A percentile compares a stretch with the other conserved stretches of the same genome.
These are phyloP conservation scores for Coniochaeta sp. DNA, from an alignment of 2,329 filamentous ascomycete species.

Conservation along the genomic window DNA sequence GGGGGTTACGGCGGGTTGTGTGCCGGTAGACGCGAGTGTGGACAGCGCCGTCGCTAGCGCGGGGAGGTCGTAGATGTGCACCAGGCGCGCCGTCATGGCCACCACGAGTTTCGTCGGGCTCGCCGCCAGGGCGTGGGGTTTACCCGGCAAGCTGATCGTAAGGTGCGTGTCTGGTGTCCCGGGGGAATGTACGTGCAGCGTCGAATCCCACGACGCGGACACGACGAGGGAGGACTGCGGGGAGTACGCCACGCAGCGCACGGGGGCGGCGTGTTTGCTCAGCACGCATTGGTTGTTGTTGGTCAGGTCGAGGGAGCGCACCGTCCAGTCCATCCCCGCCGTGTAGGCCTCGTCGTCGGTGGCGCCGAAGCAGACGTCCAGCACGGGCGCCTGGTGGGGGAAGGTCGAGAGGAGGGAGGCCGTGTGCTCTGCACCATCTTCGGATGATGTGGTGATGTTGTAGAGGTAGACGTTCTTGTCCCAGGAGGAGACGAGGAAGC, in stretches of 20 bases:
- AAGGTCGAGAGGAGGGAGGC: conserved; percentile 65
- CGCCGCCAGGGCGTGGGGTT: conserved; percentile 80
- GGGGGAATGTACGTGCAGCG: conserved; percentile 75
- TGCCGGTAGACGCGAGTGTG: conserved; percentile 20
- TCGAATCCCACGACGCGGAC: conserved; percentile 90
- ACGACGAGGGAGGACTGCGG: conserved; percentile 57
- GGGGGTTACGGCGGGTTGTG: conserved; percentile 55
- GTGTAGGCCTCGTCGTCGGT: conserved; percentile 79
- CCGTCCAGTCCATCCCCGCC: conserved; percentile 79
- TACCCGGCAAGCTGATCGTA: conserved; percentile 67
- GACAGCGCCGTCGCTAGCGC: conserved; percentile 52
- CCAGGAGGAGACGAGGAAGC: conserved; percentile 90
- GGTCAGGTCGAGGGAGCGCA: conserved; percentile 65
- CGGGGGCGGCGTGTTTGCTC: conserved; percentile 71
- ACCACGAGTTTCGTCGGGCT: conserved; percentile 80
- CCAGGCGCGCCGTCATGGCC: conserved; percentile 88
- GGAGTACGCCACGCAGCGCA: conserved; percentile 79
- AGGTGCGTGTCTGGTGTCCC: conserved; percentile 45
- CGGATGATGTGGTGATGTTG: conserved; percentile 47
- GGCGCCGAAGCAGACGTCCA: conserved; percentile 86
- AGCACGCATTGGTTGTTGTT: conserved; percentile 67
- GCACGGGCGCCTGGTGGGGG: conserved; percentile 75
- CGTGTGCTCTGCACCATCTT: conserved; percentile 45
- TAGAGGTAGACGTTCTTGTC: conserved; percentile 89
- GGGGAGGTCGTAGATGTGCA: conserved; percentile 88